Evolutionary conservation across 139 green algal genomes (phyloP), one percentile per base, ranked within the genome.

Genomic region (Coelastrella sp.): DNA sequence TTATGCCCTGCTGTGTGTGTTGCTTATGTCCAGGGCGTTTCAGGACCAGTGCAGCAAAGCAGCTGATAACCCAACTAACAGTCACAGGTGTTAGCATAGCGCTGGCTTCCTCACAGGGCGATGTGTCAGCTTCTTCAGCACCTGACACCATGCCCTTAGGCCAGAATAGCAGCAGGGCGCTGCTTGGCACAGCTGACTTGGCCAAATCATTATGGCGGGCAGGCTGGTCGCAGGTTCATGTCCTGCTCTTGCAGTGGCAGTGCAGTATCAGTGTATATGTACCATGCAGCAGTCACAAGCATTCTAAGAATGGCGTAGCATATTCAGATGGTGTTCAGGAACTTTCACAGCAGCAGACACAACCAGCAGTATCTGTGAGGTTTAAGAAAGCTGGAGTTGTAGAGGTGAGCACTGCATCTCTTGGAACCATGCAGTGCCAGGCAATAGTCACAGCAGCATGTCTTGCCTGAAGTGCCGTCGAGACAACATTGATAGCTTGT

Each of bases 191-290:
- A 78, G 82, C n/a, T 77, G 20, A 59, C 64, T 47, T 47, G 32
- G 32, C 32, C 32, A 47, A 0, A 47, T 47, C 32, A 47, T 47
- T 47, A 47, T 47, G 32, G 32, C 32, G 32, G 32, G 32, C 0
- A 22, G 57, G 58, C 85, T 90, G 85, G 85, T 58, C 73, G 73
- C 73, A 90, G 73, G 58, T 58, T 0, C 73, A 90, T 83, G 85
- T 83, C 4, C 10, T 90, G 11, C 14, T 84, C 3, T 32, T 47
- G 73, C 85, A 90, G 32, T 90, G 85, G 85, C 73, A 84, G 22
- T 90, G 73, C 22, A 61, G 58, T 54, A 64, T 90, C 17, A 7
- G 23, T 4, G 83, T 79, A 68, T 74, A 14, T 16, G 13, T 14
- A 56, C 64, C 59, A 5, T 0, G n/a, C 58, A 61, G 74, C 85